Evolutionary conservation across 2,329 filamentous ascomycete species (phyloP).

Genomic region (Ampelomyces quisqualis): DNA sequence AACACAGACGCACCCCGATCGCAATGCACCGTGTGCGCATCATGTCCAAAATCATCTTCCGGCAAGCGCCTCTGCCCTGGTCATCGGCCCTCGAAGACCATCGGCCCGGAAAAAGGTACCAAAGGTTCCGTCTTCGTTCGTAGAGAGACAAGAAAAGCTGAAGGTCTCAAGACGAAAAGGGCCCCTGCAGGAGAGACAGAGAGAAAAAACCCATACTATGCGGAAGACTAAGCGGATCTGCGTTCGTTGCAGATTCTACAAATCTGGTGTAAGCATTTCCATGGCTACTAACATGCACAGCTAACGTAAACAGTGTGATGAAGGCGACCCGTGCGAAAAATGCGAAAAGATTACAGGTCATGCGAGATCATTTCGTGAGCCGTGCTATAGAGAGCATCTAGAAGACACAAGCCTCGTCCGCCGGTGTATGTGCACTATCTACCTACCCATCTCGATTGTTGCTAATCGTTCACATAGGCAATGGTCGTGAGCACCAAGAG

Average conservation of each 20-base stretch:
- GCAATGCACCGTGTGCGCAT: conserved; percentile 17
- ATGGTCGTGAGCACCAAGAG: conserved; percentile 40
- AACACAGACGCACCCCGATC: conserved; percentile 10
- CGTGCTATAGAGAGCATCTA: conserved; percentile 37
- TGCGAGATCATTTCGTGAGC: conserved; percentile 35
- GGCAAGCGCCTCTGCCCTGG: conserved; percentile 3
- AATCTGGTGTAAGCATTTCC: conserved; percentile 28
- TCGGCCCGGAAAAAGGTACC: conserved; percentile 28
- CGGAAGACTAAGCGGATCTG: conserved; percentile 38
- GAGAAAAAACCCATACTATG: conserved; percentile 39
- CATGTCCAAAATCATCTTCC: conserved; percentile 11
- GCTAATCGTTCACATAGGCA: conserved; percentile 27
- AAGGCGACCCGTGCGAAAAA: conserved; percentile 34
- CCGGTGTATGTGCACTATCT: conserved; percentile 29
- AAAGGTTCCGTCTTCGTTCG: conserved; percentile 37
- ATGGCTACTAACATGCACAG: not conserved
- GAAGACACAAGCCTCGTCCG: conserved; percentile 37
- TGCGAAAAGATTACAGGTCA: conserved; percentile 34
- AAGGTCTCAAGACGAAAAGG: conserved; percentile 38
- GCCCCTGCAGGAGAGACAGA: conserved; percentile 28
- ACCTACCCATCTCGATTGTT: too few relatives aligned
- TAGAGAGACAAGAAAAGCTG: conserved; percentile 35
- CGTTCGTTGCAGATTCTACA: conserved; percentile 41
- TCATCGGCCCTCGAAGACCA: conserved; percentile 14
- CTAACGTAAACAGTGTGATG: conserved; percentile 32